These are phyloP conservation scores for Murraya koenigii DNA, from an alignment of 345 rosid genomes.

Conservation along the genomic window DNA sequence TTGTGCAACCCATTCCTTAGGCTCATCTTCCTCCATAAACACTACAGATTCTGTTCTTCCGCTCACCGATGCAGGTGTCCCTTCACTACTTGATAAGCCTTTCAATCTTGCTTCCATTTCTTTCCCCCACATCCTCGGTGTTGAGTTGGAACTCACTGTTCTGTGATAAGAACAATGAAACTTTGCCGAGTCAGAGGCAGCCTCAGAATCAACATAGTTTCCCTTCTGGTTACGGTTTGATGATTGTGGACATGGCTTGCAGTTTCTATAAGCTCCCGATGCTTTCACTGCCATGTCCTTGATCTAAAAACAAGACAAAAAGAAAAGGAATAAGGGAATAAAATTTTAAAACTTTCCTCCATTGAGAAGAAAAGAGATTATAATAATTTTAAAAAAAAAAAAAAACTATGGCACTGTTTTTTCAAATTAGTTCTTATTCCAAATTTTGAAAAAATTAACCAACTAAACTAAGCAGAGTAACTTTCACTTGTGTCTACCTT, in stretches of 20 bases:
- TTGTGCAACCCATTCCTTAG: conserved; percentile 99
- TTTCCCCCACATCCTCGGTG: conserved; percentile 69
- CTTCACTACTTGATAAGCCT: conserved; percentile 88
- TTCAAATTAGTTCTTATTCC: neutral
- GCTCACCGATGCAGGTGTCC: conserved; percentile 78
- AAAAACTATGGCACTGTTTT: neutral
- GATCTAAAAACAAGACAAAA: conserved; percentile 42
- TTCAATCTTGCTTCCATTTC: conserved; percentile 80
- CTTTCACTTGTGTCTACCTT: neutral
- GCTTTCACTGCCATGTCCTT: conserved; percentile 96
- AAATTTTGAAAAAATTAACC: neutral
- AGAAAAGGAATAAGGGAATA: neutral
- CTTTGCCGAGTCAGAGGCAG: conserved; percentile 61
- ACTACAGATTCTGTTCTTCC: conserved; percentile 79
- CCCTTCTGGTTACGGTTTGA: conserved; percentile 50
- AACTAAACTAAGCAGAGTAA: neutral
- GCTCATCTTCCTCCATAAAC: conserved; percentile 84
- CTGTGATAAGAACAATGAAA: conserved; percentile 69
- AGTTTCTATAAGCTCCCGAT: conserved; percentile 82
- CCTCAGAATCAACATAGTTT: conserved; percentile 58
- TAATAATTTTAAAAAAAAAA: neutral
- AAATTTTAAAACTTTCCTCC: neutral
- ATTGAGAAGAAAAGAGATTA: neutral
- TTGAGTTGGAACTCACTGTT: conserved; percentile 61
- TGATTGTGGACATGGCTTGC: conserved; percentile 84